Percentiles rank a stretch among this genome's conserved stretches.
Evolutionary conservation across 192 early-diverging fungal genomes (phyloP).

Genomic region (Coemansia erecta): DNA sequence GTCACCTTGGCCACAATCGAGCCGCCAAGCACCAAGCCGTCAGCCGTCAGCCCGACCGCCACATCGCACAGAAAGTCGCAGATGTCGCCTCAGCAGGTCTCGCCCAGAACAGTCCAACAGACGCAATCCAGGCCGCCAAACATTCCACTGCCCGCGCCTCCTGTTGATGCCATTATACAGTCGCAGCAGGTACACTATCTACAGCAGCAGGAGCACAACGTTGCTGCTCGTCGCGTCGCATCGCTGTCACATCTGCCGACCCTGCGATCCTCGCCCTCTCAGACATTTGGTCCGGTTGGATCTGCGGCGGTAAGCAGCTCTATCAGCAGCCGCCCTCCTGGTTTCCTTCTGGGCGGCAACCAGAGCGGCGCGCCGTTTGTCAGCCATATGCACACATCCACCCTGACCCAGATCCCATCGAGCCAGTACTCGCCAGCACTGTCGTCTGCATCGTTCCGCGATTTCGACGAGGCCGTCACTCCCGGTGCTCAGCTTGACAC

Average conservation of each 20-base stretch:
- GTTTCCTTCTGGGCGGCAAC: constrained; percentile 5
- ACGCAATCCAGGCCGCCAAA: not conserved
- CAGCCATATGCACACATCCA: constrained; percentile 13
- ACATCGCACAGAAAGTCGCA: constrained; percentile 3
- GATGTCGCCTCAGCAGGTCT: not conserved
- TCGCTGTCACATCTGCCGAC: constrained; percentile 47
- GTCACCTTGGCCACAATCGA: not conserved
- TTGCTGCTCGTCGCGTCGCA: constrained; percentile 37
- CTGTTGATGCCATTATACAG: constrained; percentile 1
- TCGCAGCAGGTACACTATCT: constrained; percentile 22
- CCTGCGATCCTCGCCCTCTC: constrained; percentile 13
- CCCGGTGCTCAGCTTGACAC: constrained; percentile 6
- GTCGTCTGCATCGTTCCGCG: constrained; percentile 25
- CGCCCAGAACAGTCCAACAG: constrained; percentile 3
- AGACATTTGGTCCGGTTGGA: constrained; percentile 1
- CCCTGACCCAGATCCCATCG: constrained; percentile 22
- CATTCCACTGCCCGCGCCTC: constrained; percentile 1
- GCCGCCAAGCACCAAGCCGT: not conserved
- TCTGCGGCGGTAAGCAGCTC: not conserved
- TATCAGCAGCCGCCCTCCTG: not conserved
- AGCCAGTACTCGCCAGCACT: constrained; percentile 28
- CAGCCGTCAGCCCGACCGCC: not conserved
- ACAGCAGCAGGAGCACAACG: constrained; percentile 27
- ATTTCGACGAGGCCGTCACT: constrained; percentile 11
- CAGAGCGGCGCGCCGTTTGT: constrained; percentile 1